phyloP scores from a whole-genome alignment of 495 filamentous ascomycete species.

The Xylaria scruposa region DNA sequence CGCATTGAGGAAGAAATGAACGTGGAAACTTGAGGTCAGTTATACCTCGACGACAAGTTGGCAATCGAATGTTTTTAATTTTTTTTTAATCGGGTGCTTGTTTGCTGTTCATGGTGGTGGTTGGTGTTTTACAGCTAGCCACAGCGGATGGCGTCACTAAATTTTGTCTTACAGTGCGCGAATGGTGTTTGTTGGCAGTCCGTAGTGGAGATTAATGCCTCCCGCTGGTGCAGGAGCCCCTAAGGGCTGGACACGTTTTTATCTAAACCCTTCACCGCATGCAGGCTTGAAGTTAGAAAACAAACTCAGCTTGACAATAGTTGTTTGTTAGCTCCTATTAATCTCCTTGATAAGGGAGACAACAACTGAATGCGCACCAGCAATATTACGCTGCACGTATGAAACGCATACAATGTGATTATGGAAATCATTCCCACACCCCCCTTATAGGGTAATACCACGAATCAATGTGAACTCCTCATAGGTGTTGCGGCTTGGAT shows the following conservation, averaged over 20 bases:
- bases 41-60: not conserved
- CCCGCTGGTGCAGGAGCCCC: not conserved
- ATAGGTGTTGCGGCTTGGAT: not conserved
- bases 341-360: not conserved
- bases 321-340: not conserved
- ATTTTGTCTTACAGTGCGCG: slow-evolving; percentile 6
- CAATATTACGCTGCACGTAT: not conserved
- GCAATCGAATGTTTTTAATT: not conserved
- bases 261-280: slow-evolving; percentile 12
- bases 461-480: not conserved
- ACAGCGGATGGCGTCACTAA: slow-evolving; percentile 14
- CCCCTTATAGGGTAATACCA: not conserved
- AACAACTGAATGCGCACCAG: not conserved
- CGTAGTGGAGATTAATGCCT: slow-evolving; percentile 19
- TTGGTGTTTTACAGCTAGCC: slow-evolving; percentile 8
- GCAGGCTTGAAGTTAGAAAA: not conserved
- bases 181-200: slow-evolving; percentile 7
- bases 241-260: slow-evolving; percentile 25
- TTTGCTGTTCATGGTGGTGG: slow-evolving; percentile 12
- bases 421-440: not conserved
- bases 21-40: slow-evolving; percentile 5
- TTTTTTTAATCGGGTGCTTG: not conserved
- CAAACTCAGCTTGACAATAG: slow-evolving; percentile 8
- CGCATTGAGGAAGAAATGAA: not conserved
- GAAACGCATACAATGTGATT: not conserved